Evolutionary conservation across 2,329 filamentous ascomycete species (phyloP), one percentile per base, ranked within the genome.

Genomic region (Cryphonectria naterciae): DNA sequence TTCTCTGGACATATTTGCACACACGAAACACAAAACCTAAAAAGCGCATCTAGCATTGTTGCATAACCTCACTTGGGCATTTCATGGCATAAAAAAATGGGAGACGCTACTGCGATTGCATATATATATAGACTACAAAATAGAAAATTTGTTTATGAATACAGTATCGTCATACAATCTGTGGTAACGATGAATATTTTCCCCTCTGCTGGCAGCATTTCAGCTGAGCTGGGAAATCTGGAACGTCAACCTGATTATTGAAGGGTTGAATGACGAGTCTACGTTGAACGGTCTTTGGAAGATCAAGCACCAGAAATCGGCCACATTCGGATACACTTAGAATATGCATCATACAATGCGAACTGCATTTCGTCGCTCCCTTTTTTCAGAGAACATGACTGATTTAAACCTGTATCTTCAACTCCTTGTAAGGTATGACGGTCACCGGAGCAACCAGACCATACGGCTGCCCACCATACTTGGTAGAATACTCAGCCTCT

Each of bases 381-480:
- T 56, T 32, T 25, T 56, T 28, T 2, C 7, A 15, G 19, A 35
- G 58, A 22, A 8, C 10, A n/a, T 5, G 6, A 37, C 13, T 43
- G 7, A n/a, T 8, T 10, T 46, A 68, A 10, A 63, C 15, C 22
- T n/a, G 11, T 19, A 68, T 62, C 6, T 32, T 63, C 43, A 68
- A 15, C 37, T 69, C 68, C 49, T 46, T 56, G 17, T 69, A 69
- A 6, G 68, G 68, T 4, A 69, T 49, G 22, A 65, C 22, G 1
- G 37, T 65, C n/a, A 69, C 68, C 7, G 68, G 68, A 19, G 19
- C 25, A 25, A 39, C 11, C 37, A 69, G 68, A 10, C 68, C 68
- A 43, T 69, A 69, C 3, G 68, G 61, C 28, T 69, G 68, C 19
- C 61, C n/a, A 10, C 68, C 68, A 35, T 65, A 69, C 2, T 8